Percentiles rank a stretch among this genome's conserved stretches.
These are phyloP conservation scores for Athelia sp. DNA, from an alignment of 1,284 basidiomycete genomes.

Conservation along the genomic window DNA sequence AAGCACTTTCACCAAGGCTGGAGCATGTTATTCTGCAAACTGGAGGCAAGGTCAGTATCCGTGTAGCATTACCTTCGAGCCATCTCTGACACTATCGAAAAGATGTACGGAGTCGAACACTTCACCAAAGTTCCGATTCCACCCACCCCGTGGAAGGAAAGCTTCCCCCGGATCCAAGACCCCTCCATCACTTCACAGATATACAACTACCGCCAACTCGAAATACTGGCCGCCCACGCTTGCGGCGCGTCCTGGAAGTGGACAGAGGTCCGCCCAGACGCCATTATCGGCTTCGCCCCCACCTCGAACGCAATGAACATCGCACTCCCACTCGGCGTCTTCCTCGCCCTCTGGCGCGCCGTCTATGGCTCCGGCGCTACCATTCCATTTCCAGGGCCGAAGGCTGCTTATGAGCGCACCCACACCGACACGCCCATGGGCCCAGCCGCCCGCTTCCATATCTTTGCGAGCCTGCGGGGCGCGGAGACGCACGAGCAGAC, in stretches of 20 bases:
- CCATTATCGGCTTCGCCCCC: conserved; percentile 3
- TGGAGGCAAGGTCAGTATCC: conserved; percentile 2
- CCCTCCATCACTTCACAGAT: conserved; percentile 2
- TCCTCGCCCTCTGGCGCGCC: conserved; percentile 3
- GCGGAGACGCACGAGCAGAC: too few relatives aligned
- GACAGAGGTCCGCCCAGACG: conserved; percentile 2
- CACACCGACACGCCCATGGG: conserved; percentile 1
- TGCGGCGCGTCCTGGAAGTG: conserved; percentile 1
- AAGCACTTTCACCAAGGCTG: background rate
- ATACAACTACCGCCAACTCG: conserved; percentile 4
- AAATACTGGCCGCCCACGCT: background rate
- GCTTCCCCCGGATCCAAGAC: conserved; percentile 1
- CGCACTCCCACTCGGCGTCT: conserved; percentile 2
- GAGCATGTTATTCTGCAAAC: conserved; percentile 2
- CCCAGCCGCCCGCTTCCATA: background rate
- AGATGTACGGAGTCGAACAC: too few relatives aligned
- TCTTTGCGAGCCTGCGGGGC: background rate
- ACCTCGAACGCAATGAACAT: conserved; percentile 4
- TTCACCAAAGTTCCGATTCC: background rate
- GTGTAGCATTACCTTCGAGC: too few relatives aligned
- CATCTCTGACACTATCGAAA: too few relatives aligned
- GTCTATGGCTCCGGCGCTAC: conserved; percentile 1
- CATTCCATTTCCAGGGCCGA: background rate
- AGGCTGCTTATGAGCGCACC: background rate
- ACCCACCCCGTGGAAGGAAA: conserved; percentile 1